A percentile compares a stretch with the other conserved stretches of the same genome.
phyloP scores from a whole-genome alignment of 148 eudicot genomes.

The Fagopyrum homotropicum region DNA sequence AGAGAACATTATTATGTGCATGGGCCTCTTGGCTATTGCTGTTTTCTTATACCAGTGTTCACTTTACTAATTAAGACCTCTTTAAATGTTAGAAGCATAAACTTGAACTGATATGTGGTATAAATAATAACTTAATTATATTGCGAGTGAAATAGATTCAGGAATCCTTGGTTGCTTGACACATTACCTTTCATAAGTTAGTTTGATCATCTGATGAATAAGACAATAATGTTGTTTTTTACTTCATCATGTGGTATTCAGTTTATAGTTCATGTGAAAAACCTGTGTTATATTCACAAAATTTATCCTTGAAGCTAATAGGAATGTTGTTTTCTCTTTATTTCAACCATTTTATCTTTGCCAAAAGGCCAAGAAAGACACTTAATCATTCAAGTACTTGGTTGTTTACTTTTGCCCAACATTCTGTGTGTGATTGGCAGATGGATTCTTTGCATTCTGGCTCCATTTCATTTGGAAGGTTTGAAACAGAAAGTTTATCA shows the following conservation, averaged over 20 bases:
- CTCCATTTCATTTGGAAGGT: slow-evolving; percentile 77
- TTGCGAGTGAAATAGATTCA: background rate
- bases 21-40: background rate
- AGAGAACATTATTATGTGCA: background rate
- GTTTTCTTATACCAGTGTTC: background rate
- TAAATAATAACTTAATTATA: background rate
- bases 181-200: background rate
- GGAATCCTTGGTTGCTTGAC: background rate
- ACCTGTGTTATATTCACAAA: background rate
- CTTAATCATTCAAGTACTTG: background rate
- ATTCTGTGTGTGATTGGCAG: slow-evolving; percentile 26
- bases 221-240: background rate
- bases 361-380: background rate
- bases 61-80: background rate
- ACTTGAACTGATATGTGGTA: background rate
- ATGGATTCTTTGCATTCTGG: slow-evolving; percentile 58
- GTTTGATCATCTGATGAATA: background rate
- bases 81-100: background rate
- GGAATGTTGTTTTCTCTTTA: background rate
- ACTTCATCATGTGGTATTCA: background rate
- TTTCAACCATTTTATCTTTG: background rate
- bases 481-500: slow-evolving; percentile 53
- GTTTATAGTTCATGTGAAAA: background rate
- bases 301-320: background rate
- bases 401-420: background rate